Conservation (phyloP, 176 grass and related monocot genomes). For the Phoenix roebelenii region DNA sequence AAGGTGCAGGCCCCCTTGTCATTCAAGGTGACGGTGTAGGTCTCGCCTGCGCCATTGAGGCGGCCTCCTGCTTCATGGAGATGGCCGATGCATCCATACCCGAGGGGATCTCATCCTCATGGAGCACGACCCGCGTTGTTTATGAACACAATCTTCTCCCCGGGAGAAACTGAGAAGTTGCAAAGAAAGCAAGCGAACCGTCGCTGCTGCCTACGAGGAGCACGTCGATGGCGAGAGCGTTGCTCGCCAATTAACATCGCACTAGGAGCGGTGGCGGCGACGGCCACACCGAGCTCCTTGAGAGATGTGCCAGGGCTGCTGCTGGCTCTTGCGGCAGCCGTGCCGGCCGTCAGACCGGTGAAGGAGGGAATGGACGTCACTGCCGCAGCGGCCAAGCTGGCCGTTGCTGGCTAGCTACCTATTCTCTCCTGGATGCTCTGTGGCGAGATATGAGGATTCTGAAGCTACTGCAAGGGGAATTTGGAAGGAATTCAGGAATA, state of each 20-base stretch:
- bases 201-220: conserved; percentile 37
- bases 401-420: no score
- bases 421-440: no score
- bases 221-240: conserved; percentile 59
- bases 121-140: conserved; percentile 93
- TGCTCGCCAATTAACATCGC: conserved; percentile 34
- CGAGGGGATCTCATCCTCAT: conserved; percentile 70
- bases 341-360: conserved; percentile 14
- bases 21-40: conserved; percentile 58
- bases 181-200: conserved; percentile 62
- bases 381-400: conserved; percentile 14
- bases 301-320: conserved; percentile 48
- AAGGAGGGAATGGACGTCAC: conserved; percentile 21
- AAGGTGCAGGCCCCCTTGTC: conserved; percentile 72
- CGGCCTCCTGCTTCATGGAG: conserved; percentile 51
- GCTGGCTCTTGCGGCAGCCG: conserved; percentile 22
- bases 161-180: conserved; percentile 54
- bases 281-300: conserved; percentile 29
- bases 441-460: no score
- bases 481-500: no score
- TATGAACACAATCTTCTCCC: conserved; percentile 90
- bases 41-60: conserved; percentile 57
- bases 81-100: conserved; percentile 57
- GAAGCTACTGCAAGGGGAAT: no score
- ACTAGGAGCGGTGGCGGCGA: conserved; percentile 51